Evolutionary conservation across 768 basidiomycete species (phyloP).

Genomic region (Kwoniella newhampshirensis): DNA sequence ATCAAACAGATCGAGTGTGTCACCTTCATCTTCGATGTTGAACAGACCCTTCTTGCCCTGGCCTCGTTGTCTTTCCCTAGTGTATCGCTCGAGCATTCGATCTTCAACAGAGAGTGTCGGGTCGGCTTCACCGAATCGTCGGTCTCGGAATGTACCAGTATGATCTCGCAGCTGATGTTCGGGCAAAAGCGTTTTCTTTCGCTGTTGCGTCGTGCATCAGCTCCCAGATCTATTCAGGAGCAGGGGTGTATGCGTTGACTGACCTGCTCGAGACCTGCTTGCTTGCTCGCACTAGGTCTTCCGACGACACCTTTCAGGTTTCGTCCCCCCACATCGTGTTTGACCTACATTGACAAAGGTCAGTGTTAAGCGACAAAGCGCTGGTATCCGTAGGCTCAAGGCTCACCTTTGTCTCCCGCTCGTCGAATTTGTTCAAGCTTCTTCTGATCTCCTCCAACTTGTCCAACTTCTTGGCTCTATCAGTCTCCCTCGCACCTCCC

Average conservation of each 20-base stretch:
- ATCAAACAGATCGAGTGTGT: slow-evolving; percentile 32
- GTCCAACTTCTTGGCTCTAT: slow-evolving; percentile 65
- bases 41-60: slow-evolving; percentile 70
- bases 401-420: slow-evolving; percentile 81
- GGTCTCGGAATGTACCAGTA: slow-evolving; percentile 85
- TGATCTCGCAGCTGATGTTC: slow-evolving; percentile 79
- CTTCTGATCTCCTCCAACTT: slow-evolving; percentile 80
- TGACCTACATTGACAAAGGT: slow-evolving; percentile 29
- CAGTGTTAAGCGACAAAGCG: too few relatives aligned
- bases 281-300: slow-evolving; percentile 81
- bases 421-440: slow-evolving; percentile 89
- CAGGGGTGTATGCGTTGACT: slow-evolving; percentile 35
- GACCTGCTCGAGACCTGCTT: slow-evolving; percentile 86
- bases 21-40: slow-evolving; percentile 78
- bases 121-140: slow-evolving; percentile 94
- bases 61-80: slow-evolving; percentile 65
- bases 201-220: slow-evolving; percentile 56
- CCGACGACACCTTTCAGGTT: slow-evolving; percentile 79
- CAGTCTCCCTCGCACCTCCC: slow-evolving; percentile 65
- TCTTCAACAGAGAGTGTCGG: slow-evolving; percentile 91
- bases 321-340: slow-evolving; percentile 83
- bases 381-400: not conserved
- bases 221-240: slow-evolving; percentile 2
- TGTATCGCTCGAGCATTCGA: slow-evolving; percentile 94
- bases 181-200: slow-evolving; percentile 82